These are phyloP conservation scores for Pleurotus platypus DNA, from an alignment of 768 basidiomycete species.

Conservation along the genomic window DNA sequence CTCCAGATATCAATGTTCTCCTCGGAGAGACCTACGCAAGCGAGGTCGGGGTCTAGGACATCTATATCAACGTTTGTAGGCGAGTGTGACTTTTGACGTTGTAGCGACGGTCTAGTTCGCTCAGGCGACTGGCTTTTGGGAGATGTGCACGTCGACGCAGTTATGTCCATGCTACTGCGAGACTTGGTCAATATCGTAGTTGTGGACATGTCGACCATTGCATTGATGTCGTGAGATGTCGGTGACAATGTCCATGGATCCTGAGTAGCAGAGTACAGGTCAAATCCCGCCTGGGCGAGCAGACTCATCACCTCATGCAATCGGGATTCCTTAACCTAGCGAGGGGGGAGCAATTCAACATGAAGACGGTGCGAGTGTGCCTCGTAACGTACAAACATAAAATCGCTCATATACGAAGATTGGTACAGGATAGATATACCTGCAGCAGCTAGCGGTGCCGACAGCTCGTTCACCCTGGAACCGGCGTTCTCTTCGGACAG, in stretches of 20 bases:
- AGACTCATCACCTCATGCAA: slow-evolving; percentile 61
- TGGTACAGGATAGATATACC: slow-evolving; percentile 83
- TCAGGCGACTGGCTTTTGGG: not conserved
- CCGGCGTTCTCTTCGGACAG: slow-evolving; percentile 56
- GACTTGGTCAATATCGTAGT: slow-evolving; percentile 46
- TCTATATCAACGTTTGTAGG: slow-evolving; percentile 57
- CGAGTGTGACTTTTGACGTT: slow-evolving; percentile 43
- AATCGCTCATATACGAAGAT: slow-evolving; percentile 80
- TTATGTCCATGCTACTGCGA: slow-evolving; percentile 33
- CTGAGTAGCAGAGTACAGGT: slow-evolving; percentile 50
- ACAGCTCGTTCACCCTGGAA: slow-evolving; percentile 71
- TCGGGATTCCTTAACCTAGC: slow-evolving; percentile 63
- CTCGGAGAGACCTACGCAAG: slow-evolving; percentile 73
- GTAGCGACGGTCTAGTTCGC: not conserved
- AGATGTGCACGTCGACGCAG: slow-evolving; percentile 12
- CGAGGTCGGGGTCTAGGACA: slow-evolving; percentile 65
- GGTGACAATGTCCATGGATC: slow-evolving; percentile 17
- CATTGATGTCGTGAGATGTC: slow-evolving; percentile 22
- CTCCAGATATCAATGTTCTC: slow-evolving; percentile 69
- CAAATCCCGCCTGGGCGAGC: slow-evolving; percentile 60
- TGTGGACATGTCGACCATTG: slow-evolving; percentile 8
- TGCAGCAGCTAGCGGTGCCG: slow-evolving; percentile 69
- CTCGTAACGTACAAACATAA: slow-evolving; percentile 60
- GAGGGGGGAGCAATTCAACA: slow-evolving; percentile 1
- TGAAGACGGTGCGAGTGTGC: slow-evolving; percentile 10